These are phyloP conservation scores for Kalmanozyma brasiliensis DNA, from an alignment of 1,284 basidiomycete genomes.

Conservation along the genomic window DNA sequence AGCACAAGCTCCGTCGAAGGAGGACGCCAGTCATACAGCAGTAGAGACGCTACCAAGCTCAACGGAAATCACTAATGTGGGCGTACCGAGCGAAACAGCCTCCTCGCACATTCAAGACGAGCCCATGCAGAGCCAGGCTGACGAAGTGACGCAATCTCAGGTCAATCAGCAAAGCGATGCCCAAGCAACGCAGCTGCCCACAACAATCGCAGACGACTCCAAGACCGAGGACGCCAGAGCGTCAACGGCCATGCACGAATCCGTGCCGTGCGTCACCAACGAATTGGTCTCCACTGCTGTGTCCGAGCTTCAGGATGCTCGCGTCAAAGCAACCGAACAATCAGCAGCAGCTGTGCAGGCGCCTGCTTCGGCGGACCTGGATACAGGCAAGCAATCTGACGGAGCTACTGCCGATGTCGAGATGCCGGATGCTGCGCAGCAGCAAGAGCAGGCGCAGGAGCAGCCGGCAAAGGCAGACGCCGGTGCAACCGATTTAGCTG, in stretches of 20 bases:
- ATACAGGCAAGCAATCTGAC: neutral
- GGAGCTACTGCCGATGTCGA: constrained; percentile 14
- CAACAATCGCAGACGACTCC: no score
- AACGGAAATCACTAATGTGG: no score
- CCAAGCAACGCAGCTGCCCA: no score
- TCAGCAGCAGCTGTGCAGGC: no score
- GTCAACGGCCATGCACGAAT: no score
- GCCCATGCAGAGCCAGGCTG: constrained; percentile 1
- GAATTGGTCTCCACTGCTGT: neutral
- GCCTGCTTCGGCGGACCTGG: neutral
- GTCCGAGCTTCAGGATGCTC: neutral
- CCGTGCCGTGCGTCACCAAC: neutral
- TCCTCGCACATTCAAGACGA: neutral
- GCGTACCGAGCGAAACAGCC: no score
- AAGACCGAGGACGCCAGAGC: no score
- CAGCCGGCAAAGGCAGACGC: neutral
- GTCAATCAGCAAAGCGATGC: neutral
- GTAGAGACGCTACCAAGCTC: no score
- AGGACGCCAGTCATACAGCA: no score
- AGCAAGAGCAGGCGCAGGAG: neutral
- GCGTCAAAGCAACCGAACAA: no score
- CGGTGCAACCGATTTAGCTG: neutral
- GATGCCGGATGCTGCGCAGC: constrained; percentile 19
- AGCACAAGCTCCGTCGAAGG: neutral
- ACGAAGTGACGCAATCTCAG: neutral